Evolutionary conservation across 106 monocot species (phyloP), one percentile per base, ranked within the genome.

Genomic region (Acorus gramineus): DNA sequence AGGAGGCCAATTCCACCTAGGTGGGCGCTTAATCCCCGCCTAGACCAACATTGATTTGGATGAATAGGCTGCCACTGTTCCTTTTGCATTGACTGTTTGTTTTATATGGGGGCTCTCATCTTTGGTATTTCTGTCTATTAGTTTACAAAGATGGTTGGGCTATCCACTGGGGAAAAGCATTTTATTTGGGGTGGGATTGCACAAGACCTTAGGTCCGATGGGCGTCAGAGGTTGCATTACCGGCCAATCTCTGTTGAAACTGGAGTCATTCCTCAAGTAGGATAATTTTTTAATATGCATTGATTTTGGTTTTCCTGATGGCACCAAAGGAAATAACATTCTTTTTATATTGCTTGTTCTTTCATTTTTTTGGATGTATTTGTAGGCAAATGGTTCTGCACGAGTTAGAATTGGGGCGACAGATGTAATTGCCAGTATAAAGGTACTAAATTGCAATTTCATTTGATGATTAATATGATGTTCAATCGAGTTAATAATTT

Each of bases 241-340:
- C 72, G 90, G 10, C 69, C 82, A 7, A 74, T 95, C 50, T 87
- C 72, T 6, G 74, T 90, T 52, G 80, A 90, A 56, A 84, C 81
- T n/a, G 94, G 86, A 44, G 86, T 90, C 69, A 95, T 95, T 58
- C 94, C 90, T 53, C 90, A 95, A 83, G 93, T 89, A 73, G 4
- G 7, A 28, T 28, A 28, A 28, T 28, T 28, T 28, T 28, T 28
- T 0, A 28, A 28, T 28, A 28, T 28, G 28, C 28, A 28, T 28
- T 28, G 28, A 28, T 28, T 28, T 28, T 28, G 28, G 28, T 28
- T 28, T 28, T 28, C 28, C 28, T 0, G 28, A 44, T 7, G 6
- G 7, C 11, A 11, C 2, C 53, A 28, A 42, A 1, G 3, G 14
- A 12, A 4, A 12, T 11, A 9, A 12, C 7, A 45, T 55, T 11